Evolutionary conservation across 306 rosid genomes (phyloP).

Genomic region (Heteromeles arbutifolia): DNA sequence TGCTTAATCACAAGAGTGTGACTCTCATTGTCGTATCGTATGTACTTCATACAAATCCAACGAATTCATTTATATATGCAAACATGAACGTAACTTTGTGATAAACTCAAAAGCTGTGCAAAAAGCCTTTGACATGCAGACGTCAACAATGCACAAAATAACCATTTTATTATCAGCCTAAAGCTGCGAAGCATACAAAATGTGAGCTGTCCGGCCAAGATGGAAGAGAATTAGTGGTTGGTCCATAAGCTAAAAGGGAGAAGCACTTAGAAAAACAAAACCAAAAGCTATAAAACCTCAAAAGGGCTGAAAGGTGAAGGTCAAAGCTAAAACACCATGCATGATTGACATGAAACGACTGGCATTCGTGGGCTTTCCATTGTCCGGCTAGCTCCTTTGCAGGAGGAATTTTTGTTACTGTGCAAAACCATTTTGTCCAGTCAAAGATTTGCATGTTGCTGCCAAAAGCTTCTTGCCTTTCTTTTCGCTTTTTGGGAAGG

Average conservation of each 20-base stretch:
- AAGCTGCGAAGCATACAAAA: slow-evolving; percentile 4
- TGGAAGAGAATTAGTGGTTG: slow-evolving; percentile 14
- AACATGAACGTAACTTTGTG: neutral
- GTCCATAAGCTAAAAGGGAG: slow-evolving; percentile 31
- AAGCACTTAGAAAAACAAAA: slow-evolving; percentile 32
- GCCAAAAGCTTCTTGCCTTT: slow-evolving; percentile 36
- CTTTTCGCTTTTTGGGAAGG: neutral
- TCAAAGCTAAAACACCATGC: slow-evolving; percentile 36
- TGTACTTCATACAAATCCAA: no score
- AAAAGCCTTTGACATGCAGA: neutral
- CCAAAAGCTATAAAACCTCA: slow-evolving; percentile 35
- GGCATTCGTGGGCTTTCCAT: slow-evolving; percentile 48
- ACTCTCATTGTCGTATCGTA: neutral
- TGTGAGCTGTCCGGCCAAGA: slow-evolving; percentile 2
- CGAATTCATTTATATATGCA: neutral
- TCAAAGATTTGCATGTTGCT: slow-evolving; percentile 37
- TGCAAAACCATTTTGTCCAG: slow-evolving; percentile 38
- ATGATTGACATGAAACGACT: slow-evolving; percentile 51
- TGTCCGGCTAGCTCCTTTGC: slow-evolving; percentile 16
- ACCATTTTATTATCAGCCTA: neutral
- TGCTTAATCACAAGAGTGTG: no score
- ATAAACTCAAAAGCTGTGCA: neutral
- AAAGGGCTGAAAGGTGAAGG: slow-evolving; percentile 85
- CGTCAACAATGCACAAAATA: neutral
- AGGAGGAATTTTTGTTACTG: slow-evolving; percentile 8